These are phyloP conservation scores for Pythium plurisporium DNA, from an alignment of 352 stramenopile genomes.

Conservation along the genomic window DNA sequence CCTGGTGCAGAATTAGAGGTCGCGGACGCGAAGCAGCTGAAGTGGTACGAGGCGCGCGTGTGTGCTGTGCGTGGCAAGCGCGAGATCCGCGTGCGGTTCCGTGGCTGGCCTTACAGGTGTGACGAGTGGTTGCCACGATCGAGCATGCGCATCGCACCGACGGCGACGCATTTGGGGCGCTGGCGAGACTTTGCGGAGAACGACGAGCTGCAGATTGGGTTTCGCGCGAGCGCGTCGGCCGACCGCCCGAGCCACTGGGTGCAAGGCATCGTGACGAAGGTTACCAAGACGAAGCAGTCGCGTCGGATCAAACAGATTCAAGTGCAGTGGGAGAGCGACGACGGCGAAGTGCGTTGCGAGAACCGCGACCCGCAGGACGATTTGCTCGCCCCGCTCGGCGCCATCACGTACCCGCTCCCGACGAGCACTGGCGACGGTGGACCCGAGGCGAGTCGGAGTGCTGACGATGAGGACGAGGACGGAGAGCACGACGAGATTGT, in stretches of 20 bases:
- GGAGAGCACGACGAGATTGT: background rate
- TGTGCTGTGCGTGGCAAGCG: conserved; percentile 39
- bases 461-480: background rate
- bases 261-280: background rate
- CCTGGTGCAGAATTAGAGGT: conserved; percentile 20
- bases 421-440: background rate
- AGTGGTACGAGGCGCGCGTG: conserved; percentile 37
- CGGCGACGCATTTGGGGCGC: conserved; percentile 44
- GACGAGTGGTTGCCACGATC: conserved; percentile 87
- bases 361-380: conserved; percentile 20
- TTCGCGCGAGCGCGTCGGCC: background rate
- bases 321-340: conserved; percentile 1
- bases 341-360: background rate
- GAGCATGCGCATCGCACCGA: conserved; percentile 76
- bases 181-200: conserved; percentile 23
- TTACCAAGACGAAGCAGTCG: background rate
- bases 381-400: conserved; percentile 13
- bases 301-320: background rate
- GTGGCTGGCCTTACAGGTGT: conserved; percentile 88
- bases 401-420: conserved; percentile 8
- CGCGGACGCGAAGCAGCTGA: conserved; percentile 2
- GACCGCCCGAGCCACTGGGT: conserved; percentile 15
- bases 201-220: conserved; percentile 20
- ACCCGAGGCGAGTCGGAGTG: background rate
- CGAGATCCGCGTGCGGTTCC: conserved; percentile 84